Base-by-base conservation (phyloP, 2,329 filamentous ascomycete species). In the Raffaelea ambrosiae region DNA sequence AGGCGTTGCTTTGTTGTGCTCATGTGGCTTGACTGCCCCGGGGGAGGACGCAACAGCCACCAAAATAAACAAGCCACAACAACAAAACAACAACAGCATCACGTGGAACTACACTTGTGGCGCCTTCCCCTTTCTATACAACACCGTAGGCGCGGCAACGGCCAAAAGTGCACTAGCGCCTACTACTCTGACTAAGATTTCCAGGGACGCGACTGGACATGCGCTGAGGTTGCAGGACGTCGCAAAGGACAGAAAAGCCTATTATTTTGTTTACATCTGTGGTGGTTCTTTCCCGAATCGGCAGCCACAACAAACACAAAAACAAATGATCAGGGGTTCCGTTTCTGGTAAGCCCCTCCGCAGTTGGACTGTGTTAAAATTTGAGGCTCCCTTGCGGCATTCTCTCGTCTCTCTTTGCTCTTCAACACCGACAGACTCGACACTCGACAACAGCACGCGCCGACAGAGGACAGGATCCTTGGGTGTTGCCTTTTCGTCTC, bases 191-290 rank as follows among this genome's bases (percentile, higher is more conserved):
- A 29, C 26, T 29, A 29, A 29, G 26, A 29, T 29, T 29, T 29
- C 7, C 26, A n/a, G 16, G 31, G 31, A 33, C 14, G 35, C 14
- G 8, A 38, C 8, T 7, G 14, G 8, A 8, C 35, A 9, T 19
- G 35, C 35, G 35, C 16, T 19, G 7, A 38, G 16, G 8, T 14
- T 14, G 5, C 8, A n/a, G 35, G 16, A n/a, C 35, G 35, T 19
- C 7, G 16, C 35, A 38, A 38, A 38, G 35, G 35, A 14, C 14
- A 9, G 20, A 40, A 20, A 40, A 40, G 11, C 9, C 20, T 13
- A 26, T n/a, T n/a, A n/a, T 29, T 39, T 52, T 54, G 50, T 54
- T 53, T 53, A 52, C 49, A 51, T 51, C n/a, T 49, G 23, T 39
- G 31, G 36, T 46, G 31, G 46, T 50, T 38, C 46, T 35, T 50